Evolutionary conservation across 164 flowering plant species (phyloP).

Genomic region (grape (Vitis vinifera)): DNA sequence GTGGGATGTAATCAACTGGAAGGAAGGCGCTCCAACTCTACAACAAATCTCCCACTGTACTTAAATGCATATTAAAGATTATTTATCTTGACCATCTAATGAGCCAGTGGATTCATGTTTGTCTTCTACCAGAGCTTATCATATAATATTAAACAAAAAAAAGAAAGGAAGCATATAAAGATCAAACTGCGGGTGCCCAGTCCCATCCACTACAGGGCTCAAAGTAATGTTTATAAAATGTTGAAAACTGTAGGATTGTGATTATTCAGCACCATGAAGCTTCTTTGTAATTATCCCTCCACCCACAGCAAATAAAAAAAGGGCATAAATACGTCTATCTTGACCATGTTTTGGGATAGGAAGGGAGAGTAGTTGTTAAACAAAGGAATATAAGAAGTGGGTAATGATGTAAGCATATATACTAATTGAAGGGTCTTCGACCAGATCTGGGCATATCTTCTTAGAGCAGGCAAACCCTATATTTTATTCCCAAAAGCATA

Average conservation of each 20-base stretch:
- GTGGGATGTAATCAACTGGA: slow-evolving; percentile 46
- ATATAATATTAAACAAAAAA: slow-evolving; percentile 11
- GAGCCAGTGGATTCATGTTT: slow-evolving; percentile 44
- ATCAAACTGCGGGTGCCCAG: slow-evolving; percentile 31
- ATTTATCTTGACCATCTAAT: slow-evolving; percentile 40
- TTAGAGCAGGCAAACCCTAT: slow-evolving; percentile 48
- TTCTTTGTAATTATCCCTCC: slow-evolving; percentile 39
- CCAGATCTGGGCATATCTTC: slow-evolving; percentile 80
- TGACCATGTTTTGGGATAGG: slow-evolving; percentile 40
- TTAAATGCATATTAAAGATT: slow-evolving; percentile 27
- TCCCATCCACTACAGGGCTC: slow-evolving; percentile 41
- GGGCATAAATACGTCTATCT: slow-evolving; percentile 20
- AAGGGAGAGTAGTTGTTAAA: slow-evolving; percentile 37
- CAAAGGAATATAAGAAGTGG: slow-evolving; percentile 72
- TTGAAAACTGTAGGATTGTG: slow-evolving; percentile 32
- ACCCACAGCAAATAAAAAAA: slow-evolving; percentile 22
- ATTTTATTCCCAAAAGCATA: slow-evolving; percentile 43
- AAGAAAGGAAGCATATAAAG: not conserved
- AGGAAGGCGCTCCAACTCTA: slow-evolving; percentile 32
- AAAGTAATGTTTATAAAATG: slow-evolving; percentile 14
- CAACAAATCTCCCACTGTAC: slow-evolving; percentile 46
- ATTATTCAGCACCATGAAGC: slow-evolving; percentile 48
- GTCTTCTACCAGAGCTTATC: slow-evolving; percentile 21
- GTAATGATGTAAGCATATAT: slow-evolving; percentile 63
- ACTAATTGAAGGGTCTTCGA: slow-evolving; percentile 44